These are phyloP conservation scores for Leccinum variabile DNA, from an alignment of 1,284 basidiomycete genomes.

Conservation along the genomic window DNA sequence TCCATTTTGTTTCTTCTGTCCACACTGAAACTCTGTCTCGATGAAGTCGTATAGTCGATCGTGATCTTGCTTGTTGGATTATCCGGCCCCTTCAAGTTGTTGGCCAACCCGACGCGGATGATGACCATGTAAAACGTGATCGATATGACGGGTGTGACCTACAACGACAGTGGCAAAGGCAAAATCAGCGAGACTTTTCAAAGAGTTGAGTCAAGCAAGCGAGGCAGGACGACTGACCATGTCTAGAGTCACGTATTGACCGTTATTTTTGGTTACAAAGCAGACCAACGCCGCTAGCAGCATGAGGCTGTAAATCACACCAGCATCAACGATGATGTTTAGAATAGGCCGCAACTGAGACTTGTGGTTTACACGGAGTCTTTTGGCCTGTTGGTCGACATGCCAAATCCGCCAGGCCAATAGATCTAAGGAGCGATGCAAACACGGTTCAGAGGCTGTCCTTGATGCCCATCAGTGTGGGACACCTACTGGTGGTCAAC, in stretches of 20 bases:
- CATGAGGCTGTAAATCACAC: constrained; percentile 24
- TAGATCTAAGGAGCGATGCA: constrained; percentile 5
- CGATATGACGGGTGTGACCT: constrained; percentile 25
- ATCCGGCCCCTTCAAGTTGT: not conserved
- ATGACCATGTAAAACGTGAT: constrained; percentile 31
- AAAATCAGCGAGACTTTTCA: not conserved
- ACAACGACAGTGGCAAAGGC: not conserved
- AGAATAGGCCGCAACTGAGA: constrained; percentile 23
- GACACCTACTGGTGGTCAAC: constrained; percentile 22
- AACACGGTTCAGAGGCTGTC: not conserved
- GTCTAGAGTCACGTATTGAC: constrained; percentile 22
- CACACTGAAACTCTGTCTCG: not conserved
- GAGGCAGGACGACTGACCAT: constrained; percentile 16
- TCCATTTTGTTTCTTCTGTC: constrained; percentile 12
- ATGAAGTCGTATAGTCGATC: not conserved
- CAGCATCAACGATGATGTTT: constrained; percentile 27
- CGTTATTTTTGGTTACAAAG: constrained; percentile 13
- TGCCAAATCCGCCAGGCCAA: constrained; percentile 29
- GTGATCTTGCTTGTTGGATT: not conserved
- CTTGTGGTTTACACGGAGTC: constrained; percentile 4
- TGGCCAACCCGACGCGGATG: constrained; percentile 21
- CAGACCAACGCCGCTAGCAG: constrained; percentile 19
- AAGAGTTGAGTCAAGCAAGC: not conserved
- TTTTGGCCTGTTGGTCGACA: constrained; percentile 14
- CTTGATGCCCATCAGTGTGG: not conserved